Conservation (phyloP, 345 rosid species). For the Heritiera littoralis region DNA sequence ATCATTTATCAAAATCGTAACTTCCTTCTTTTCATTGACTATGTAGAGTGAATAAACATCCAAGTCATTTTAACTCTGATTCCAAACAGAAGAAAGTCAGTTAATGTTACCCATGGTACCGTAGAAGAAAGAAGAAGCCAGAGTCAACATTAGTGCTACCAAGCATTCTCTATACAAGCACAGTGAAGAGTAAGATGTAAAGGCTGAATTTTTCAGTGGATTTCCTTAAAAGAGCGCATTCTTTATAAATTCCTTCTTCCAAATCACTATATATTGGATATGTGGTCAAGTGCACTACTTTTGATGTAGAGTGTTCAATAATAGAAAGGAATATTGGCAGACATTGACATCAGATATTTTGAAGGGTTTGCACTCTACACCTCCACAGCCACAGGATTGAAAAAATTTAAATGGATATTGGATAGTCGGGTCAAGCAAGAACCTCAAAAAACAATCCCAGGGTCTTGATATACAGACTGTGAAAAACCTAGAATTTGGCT, state of each 20-base stretch:
- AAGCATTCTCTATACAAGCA: not conserved
- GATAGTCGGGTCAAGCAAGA: conserved; percentile 7
- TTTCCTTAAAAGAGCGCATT: not conserved
- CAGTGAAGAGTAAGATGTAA: not conserved
- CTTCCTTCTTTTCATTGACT: conserved; percentile 7
- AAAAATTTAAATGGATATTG: not conserved
- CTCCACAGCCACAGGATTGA: not conserved
- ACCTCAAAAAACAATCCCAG: not conserved
- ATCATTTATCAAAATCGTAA: not conserved
- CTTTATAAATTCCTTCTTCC: not conserved
- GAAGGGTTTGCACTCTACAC: not conserved
- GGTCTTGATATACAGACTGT: not conserved
- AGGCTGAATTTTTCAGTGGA: not conserved
- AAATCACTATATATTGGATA: conserved; percentile 1
- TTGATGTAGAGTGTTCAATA: conserved; percentile 15
- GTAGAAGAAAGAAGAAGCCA: not conserved
- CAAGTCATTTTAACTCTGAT: not conserved
- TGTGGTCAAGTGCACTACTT: conserved; percentile 7
- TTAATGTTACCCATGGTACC: not conserved
- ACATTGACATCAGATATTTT: conserved; percentile 13
- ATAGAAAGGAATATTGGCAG: conserved; percentile 17
- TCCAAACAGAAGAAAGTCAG: not conserved
- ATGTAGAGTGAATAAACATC: not conserved
- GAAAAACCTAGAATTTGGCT: not conserved
- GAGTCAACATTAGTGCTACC: conserved; percentile 1